phyloP scores from a whole-genome alignment of 2,329 filamentous ascomycete species.

The Diaporthe batatas region DNA sequence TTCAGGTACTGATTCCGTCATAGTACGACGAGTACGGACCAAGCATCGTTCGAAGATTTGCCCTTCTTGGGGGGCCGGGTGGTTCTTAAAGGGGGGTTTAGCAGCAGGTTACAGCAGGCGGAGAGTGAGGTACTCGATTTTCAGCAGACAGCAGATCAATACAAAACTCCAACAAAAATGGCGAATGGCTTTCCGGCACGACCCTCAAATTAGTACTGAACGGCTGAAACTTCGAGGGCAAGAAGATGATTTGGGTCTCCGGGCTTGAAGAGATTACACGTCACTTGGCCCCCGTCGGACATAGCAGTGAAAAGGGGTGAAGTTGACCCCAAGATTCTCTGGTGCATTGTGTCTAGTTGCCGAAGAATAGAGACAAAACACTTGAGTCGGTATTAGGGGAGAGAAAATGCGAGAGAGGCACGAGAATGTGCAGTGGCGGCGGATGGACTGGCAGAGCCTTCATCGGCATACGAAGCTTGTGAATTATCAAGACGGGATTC shows the following conservation, averaged over 20 bases:
- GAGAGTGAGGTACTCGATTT: constrained; percentile 9
- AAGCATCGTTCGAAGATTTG: constrained; percentile 94
- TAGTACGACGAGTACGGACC: constrained; percentile 97
- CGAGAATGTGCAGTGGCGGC: neutral
- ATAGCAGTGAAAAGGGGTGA: neutral
- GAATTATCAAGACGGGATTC: neutral
- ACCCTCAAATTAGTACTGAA: too few relatives aligned
- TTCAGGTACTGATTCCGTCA: constrained; percentile 43
- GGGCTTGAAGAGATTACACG: neutral
- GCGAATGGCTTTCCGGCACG: neutral
- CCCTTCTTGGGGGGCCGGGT: constrained; percentile 90
- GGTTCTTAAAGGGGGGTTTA: constrained; percentile 67
- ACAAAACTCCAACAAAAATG: neutral
- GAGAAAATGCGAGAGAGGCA: neutral
- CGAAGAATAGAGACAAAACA: neutral
- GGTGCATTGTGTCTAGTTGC: neutral
- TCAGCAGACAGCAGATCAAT: constrained; percentile 30
- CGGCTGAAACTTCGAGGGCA: neutral
- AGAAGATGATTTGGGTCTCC: neutral
- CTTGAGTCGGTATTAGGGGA: too few relatives aligned
- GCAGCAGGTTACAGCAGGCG: neutral
- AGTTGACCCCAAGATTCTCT: neutral
- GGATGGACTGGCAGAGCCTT: neutral
- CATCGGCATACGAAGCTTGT: neutral
- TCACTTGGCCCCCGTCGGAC: neutral